Evolutionary conservation across 768 basidiomycete species (phyloP), one percentile per base, ranked within the genome.

Genomic region (Trametes cubensis): DNA sequence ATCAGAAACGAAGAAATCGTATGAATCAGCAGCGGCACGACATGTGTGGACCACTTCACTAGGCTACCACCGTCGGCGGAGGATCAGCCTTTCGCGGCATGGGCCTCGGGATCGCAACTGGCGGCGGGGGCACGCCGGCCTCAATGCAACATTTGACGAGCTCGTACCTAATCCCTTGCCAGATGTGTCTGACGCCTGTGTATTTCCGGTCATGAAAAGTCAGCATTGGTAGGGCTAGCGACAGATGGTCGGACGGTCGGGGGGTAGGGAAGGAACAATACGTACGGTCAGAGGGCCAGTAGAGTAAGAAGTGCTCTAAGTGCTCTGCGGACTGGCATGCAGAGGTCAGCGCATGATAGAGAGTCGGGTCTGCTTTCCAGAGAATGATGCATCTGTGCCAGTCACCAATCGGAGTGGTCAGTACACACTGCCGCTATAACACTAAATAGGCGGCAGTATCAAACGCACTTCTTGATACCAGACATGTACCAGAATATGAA

Each of bases 401-500:
- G 21, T n/a, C 21, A 18, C 20, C 2, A 6, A n/a, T 28, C n/a
- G 15, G 6, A n/a, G 23, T 41, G 25, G 21, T 46, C 28, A 17
- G 26, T 11, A 2, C 14, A 38, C 8, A 5, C 7, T 3, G 14
- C 8, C 25, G 13, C n/a, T n/a, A n/a, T n/a, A n/a, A n/a, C n/a
- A n/a, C n/a, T n/a, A n/a, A n/a, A n/a, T n/a, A n/a, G n/a, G n/a
- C n/a, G n/a, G n/a, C n/a, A n/a, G n/a, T n/a, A n/a, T n/a, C n/a
- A n/a, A n/a, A n/a, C 47, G 40, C 62, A 64, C 63, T 52, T 64
- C 25, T 46, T 55, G 45, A 64, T 56, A 3, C 55, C 59, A 30
- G 63, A 49, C 34, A 64, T 47, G 50, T 25, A 60, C 58, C 58
- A 64, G 44, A 46, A 64, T 20, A 64, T 52, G 54, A 60, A 55